Evolutionary conservation across 352 stramenopile species (phyloP).

Genomic region (Globisporangium camurandrum): DNA sequence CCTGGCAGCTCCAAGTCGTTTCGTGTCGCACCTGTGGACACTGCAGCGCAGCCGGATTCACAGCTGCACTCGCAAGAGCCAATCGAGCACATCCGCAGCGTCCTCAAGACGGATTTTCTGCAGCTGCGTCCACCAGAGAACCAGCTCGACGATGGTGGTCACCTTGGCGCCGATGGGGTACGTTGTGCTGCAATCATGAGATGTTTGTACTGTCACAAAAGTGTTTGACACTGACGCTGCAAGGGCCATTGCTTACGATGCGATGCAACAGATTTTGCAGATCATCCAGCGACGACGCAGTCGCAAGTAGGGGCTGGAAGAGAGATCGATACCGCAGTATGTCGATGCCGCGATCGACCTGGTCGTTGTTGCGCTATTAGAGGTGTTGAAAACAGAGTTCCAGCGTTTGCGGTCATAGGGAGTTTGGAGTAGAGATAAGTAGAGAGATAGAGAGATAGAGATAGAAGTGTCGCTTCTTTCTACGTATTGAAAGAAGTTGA

Average conservation of each 20-base stretch:
- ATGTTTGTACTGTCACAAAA: constrained; percentile 2
- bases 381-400: too few species aligned
- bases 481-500: too few species aligned
- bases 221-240: background rate
- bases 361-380: too few species aligned
- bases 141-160: constrained; percentile 36
- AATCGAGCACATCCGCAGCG: constrained; percentile 46
- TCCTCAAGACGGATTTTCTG: constrained; percentile 46
- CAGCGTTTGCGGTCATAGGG: too few species aligned
- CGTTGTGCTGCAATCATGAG: constrained; percentile 9
- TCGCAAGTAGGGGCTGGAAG: constrained; percentile 20
- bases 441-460: too few species aligned
- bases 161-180: constrained; percentile 43
- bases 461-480: too few species aligned
- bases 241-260: background rate
- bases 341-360: too few species aligned
- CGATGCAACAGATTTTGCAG: constrained; percentile 31
- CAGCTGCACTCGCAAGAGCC: constrained; percentile 14
- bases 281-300: constrained; percentile 49
- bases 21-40: background rate
- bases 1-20: too few species aligned
- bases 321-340: too few species aligned
- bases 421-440: too few species aligned
- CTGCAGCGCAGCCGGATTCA: background rate
- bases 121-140: constrained; percentile 28